Base-by-base conservation (phyloP, 352 stramenopile species). In the Pythium chondricola region DNA sequence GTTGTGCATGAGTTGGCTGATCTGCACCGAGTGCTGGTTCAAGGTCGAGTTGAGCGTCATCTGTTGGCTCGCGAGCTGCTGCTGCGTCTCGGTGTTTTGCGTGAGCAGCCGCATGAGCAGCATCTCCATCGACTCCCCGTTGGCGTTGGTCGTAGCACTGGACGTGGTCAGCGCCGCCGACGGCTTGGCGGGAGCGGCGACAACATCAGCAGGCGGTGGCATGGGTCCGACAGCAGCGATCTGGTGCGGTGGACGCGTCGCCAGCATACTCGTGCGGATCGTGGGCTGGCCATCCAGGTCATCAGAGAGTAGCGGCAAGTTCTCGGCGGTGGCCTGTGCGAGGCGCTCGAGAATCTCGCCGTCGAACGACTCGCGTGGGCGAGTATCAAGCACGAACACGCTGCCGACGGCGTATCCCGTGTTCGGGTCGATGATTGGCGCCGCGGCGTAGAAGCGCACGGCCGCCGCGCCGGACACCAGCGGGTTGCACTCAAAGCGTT, bases 401-500 rank as follows among this genome's bases (percentile, higher is more conserved):
- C 65, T 87, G 4, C 82, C 82, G 6, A 93, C 42, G 36, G 67
- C 71, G 44, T 83, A 63, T 2, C 78, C 79, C 5, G 68, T 76
- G 35, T 65, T 63, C 1, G 57, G 71, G 41, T 85, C 69, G 11
- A 90, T 41, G 43, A 93, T 85, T 4, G 82, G 82, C 13, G 77
- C 82, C 16, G 73, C 64, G 4, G 95, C 95, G 66, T 98, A 98
- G 57, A 98, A 98, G n/a, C 93, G 83, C 29, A 98, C 84, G 39
- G 84, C 69, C 4, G 90, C 84, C 24, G 74, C 71, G 17, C 91
- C 89, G 1, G 75, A 88, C 1, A 97, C 90, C 2, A 98, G 73
- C 33, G 83, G 75, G 65, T 96, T 97, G 36, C 72, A 61, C 20
- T 72, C 59, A 51, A 98, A 98, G 22, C 91, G 76, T 47, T 63